phyloP scores from a whole-genome alignment of 176 grass and related monocot species.

The Oropetium thomaeum region DNA sequence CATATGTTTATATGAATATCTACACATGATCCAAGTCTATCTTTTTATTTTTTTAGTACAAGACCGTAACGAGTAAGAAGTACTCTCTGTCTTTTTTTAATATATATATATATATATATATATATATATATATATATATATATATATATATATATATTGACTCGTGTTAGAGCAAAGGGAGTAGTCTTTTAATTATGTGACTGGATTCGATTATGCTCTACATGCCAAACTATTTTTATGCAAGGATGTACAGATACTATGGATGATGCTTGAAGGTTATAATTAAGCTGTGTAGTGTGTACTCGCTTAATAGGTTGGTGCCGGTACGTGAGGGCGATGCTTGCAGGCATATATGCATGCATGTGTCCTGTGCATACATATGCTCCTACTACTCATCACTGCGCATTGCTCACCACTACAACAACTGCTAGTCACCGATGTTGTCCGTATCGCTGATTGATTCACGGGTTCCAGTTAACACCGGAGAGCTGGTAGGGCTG shows the following conservation, averaged over 20 bases:
- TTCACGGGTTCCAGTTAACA: conserved; percentile 73
- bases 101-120: too few relatives aligned
- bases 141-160: too few relatives aligned
- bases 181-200: not conserved
- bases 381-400: conserved; percentile 18
- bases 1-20: too few relatives aligned
- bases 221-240: not conserved
- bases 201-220: not conserved
- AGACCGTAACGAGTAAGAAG: not conserved
- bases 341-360: conserved; percentile 37
- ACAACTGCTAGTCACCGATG: conserved; percentile 10
- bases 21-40: not conserved
- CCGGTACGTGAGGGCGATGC: conserved; percentile 21
- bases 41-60: not conserved
- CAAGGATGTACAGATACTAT: not conserved
- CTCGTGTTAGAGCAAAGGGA: too few relatives aligned
- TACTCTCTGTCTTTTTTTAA: too few relatives aligned
- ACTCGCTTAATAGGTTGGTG: not conserved
- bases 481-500: conserved; percentile 63
- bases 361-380: conserved; percentile 26
- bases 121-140: too few relatives aligned
- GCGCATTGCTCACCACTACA: conserved; percentile 34
- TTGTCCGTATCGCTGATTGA: not conserved
- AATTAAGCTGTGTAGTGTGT: too few relatives aligned
- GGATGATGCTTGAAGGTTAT: not conserved